phyloP scores from a whole-genome alignment of 208 protist genomes.

The Wallacemonas sp. region DNA sequence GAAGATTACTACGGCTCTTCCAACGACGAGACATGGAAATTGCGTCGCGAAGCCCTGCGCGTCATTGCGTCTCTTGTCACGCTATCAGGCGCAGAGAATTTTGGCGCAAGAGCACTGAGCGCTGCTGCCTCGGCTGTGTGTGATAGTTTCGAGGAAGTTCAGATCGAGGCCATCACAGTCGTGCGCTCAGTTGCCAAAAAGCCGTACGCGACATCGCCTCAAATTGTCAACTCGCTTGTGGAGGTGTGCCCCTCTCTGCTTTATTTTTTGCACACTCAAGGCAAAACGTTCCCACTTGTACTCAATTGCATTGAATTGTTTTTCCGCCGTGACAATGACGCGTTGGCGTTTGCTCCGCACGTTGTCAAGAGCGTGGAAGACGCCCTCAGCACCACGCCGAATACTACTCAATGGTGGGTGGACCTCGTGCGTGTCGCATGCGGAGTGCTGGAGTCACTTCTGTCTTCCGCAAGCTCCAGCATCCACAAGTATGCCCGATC shows the following conservation, averaged over 20 bases:
- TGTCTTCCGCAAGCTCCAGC: neutral
- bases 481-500: constrained; percentile 5
- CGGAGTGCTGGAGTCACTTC: constrained; percentile 4
- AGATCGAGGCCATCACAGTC: constrained; percentile 44
- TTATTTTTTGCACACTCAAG: constrained; percentile 7
- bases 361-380: neutral
- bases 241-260: constrained; percentile 16
- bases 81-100: constrained; percentile 18
- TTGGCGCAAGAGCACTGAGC: constrained; percentile 30
- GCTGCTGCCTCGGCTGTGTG: constrained; percentile 23
- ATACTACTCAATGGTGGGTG: neutral
- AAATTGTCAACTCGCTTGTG: constrained; percentile 21
- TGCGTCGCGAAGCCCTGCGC: constrained; percentile 40
- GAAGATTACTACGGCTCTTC: constrained; percentile 33
- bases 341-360: constrained; percentile 2
- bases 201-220: constrained; percentile 10
- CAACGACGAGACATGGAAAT: constrained; percentile 53
- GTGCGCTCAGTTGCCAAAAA: constrained; percentile 26
- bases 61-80: constrained; percentile 37
- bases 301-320: constrained; percentile 20
- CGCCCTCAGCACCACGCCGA: neutral
- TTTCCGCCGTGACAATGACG: constrained; percentile 12
- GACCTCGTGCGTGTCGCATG: constrained; percentile 9
- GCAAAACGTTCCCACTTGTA: constrained; percentile 19
- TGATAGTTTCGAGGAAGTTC: constrained; percentile 49